Evolutionary conservation across 139 green algal species (phyloP), one percentile per base, ranked within the genome.

Genomic region (Trebouxia sp.): DNA sequence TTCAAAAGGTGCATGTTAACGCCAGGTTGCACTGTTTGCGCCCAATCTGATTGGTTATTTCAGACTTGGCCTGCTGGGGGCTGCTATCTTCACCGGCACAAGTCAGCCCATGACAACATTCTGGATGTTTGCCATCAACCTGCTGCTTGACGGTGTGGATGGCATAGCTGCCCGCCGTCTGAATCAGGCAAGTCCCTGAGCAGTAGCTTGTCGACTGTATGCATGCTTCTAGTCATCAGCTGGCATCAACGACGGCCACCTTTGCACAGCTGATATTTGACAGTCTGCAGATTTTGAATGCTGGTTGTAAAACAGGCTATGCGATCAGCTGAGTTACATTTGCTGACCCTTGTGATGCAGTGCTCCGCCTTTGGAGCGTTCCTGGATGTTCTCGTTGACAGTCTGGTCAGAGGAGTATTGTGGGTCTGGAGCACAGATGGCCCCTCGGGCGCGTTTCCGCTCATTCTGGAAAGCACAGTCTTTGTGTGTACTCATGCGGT

Each of bases 371-470:
- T 91, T 76, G 89, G 89, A 4, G 87, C 89, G 4, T 88, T 88
- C 11, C 83, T 91, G 10, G 89, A 92, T 37, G 89, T 92, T 3
- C 67, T 80, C 0, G 43, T 91, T 42, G 89, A 92, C 81, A 87
- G 85, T 15, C 15, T 77, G 4, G 75, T 56, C 15, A 43, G 89
- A 3, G 89, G 80, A 1, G 43, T 89, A 41, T 80, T 92, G 5
- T 92, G 85, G 84, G 48, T 28, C 20, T 86, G 83, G 70, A 80
- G 74, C 22, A 37, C 81, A 0, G 48, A 75, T 15, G 82, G 55
- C 28, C 80, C 83, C 30, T 55, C 47, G 20, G 74, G 53, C 14
- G 41, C 76, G 7, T 20, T 85, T 12, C 56, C 65, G 10, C 45
- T 85, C 30, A 43, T 83, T 20, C 76, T 92, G 42, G 89, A 92